Evolutionary conservation across 2,329 filamentous ascomycete species (phyloP), one percentile per base, ranked within the genome.

Genomic region (Arthrobotrys musiformis): DNA sequence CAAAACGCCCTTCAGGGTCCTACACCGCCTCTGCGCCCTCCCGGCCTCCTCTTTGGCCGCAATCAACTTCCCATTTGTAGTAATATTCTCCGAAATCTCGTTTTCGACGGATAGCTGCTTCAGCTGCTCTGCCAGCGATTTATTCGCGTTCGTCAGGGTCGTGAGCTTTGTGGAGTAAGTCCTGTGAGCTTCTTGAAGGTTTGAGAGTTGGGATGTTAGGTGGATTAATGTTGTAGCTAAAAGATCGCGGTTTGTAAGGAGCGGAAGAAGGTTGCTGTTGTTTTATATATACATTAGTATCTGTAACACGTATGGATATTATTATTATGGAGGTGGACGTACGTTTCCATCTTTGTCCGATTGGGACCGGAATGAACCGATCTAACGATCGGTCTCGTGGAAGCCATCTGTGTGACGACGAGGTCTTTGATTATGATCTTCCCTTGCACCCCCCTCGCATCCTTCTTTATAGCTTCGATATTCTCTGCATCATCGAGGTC

Each of bases 1-100:
- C n/a, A 91, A 87, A 46, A 93, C 89, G 24, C 89, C 91, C 84
- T 94, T 95, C 83, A 94, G 88, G 19, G 91, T 89, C 81, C 89
- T 89, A 90, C 90, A 93, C 81, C 88, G 87, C 79, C 89, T 89
- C 78, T 88, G 88, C 82, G 89, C 90, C 22, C 85, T 85, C 80
- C 87, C 89, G 74, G 92, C 84, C 44, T 90, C 87, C 4, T 82
- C 84, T 80, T 93, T 89, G 9, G 90, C 84, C 60, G 48, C 68
- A 24, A 73, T 62, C 8, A 73, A 48, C 6, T 44, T 44, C 52
- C 50, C 68, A 40, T 68, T 78, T 7, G 37, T 44, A n/a, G 73
- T 77, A 24, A 64, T 73, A 48, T 48, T 68, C 35, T 78, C 62
- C 4, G 68, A 69, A 33, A 78, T 63, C 44, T 78, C 74, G 13